Conservation (phyloP, 1,284 basidiomycete species). For the Leccinum subatratum region DNA sequence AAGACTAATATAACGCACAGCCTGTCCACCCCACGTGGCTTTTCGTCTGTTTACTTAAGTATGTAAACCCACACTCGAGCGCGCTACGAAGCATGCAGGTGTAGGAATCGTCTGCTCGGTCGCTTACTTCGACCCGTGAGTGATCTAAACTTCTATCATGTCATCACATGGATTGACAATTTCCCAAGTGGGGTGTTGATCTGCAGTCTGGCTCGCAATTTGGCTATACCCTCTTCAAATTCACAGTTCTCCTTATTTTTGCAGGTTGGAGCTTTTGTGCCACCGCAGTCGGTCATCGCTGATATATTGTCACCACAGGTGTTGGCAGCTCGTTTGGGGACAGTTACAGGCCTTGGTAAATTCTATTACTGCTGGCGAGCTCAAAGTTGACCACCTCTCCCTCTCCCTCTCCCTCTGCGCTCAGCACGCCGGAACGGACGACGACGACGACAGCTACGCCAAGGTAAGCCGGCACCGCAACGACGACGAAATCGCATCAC, state of each 20-base stretch:
- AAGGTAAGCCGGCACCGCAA: too few relatives aligned
- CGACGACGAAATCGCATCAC: too few relatives aligned
- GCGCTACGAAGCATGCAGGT: constrained; percentile 44
- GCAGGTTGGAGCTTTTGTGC: constrained; percentile 35
- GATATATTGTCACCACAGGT: constrained; percentile 31
- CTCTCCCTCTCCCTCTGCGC: too few relatives aligned
- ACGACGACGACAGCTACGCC: too few relatives aligned
- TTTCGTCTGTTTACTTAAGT: too few relatives aligned
- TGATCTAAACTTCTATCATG: background rate
- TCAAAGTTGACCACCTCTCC: too few relatives aligned
- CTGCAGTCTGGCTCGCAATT: constrained; percentile 57
- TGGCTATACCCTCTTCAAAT: constrained; percentile 66
- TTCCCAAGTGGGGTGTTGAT: constrained; percentile 48
- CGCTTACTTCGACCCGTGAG: constrained; percentile 55
- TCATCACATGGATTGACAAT: constrained; percentile 5
- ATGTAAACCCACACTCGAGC: constrained; percentile 16
- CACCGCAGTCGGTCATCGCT: constrained; percentile 32
- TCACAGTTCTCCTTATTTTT: constrained; percentile 64
- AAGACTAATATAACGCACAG: too few relatives aligned
- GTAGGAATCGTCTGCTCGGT: constrained; percentile 50
- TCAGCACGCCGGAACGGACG: too few relatives aligned
- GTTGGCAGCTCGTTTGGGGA: constrained; percentile 44
- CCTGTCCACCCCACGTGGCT: too few relatives aligned
- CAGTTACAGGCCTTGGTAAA: constrained; percentile 48
- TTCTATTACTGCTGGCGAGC: background rate